Evolutionary conservation across 768 basidiomycete genomes (phyloP), one percentile per base, ranked within the genome.

Genomic region (Lactarius evosmus): DNA sequence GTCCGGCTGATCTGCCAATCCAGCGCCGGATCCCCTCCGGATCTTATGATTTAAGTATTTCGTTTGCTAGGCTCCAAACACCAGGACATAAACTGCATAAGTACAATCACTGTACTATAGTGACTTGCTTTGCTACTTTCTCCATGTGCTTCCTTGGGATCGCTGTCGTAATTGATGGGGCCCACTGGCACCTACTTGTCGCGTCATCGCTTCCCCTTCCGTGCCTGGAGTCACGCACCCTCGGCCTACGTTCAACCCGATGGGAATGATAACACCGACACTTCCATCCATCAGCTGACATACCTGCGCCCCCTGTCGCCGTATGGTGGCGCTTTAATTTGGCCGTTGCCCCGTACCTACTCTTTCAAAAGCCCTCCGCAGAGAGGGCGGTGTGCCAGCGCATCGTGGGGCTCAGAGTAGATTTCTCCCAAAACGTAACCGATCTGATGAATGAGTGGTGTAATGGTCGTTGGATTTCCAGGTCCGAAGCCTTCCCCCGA

Each of bases 121-220:
- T 11, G 22, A 25, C 44, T 44, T 44, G 41, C 41, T n/a, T n/a
- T 41, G 44, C 44, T 44, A 9, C 22, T 46, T 22, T n/a, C 44
- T 46, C 22, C 22, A 9, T 25, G 9, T 51, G 32, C 56, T 34
- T 30, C 17, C 9, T 19, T 14, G 12, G n/a, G 33, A 44, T 22
- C 27, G 16, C 16, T 64, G 57, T 58, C 63, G 63, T 64, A 64
- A 64, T 50, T 11, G 30, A 25, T 44, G 25, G 3, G 38, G 38
- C 34, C 52, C 51, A 56, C 54, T 32, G 54, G 58, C 38, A 61
- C 50, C 41, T 56, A 60, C 64, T 61, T 55, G 57, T 66, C 63
- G 66, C 66, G 53, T 66, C 66, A 66, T 65, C 53, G 58, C 58
- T 50, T 58, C 59, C 53, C 58, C 55, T 61, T 63, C 64, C 59